A percentile compares a stretch with the other conserved stretches of the same genome.
These are phyloP conservation scores for Salvia miltiorrhiza DNA, from an alignment of 257 asterid genomes.

Conservation along the genomic window DNA sequence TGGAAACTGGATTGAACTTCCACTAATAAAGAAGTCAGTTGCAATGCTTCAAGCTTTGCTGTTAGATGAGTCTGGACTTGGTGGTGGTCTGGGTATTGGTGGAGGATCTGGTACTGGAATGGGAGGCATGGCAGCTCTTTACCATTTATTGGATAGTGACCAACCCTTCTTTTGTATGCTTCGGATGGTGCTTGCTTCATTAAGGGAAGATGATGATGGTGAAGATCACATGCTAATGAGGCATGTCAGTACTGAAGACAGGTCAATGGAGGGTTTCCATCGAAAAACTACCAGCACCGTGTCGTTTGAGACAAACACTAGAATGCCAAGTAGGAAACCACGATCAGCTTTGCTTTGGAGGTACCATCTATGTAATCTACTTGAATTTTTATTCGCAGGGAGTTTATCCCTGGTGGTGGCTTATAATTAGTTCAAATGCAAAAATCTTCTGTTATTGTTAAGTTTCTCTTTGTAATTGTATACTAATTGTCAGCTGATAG, in stretches of 20 bases:
- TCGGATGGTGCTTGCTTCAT: constrained; percentile 90
- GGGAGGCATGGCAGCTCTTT: constrained; percentile 96
- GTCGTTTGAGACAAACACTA: constrained; percentile 51
- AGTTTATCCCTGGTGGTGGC: constrained; percentile 1
- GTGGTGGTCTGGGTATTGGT: constrained; percentile 98
- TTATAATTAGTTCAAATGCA: constrained; percentile 11
- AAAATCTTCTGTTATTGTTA: neutral
- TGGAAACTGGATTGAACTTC: constrained; percentile 96
- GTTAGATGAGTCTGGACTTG: constrained; percentile 92
- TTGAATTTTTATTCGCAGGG: constrained; percentile 6
- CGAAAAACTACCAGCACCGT: constrained; percentile 45
- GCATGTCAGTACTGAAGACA: constrained; percentile 53
- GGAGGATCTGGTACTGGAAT: constrained; percentile 99
- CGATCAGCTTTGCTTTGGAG: constrained; percentile 96
- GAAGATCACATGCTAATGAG: constrained; percentile 63
- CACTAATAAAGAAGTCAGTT: constrained; percentile 82
- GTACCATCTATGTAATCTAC: constrained; percentile 37
- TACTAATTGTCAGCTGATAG: neutral
- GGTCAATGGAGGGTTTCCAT: constrained; percentile 40
- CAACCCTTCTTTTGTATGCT: constrained; percentile 98
- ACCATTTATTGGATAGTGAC: constrained; percentile 95
- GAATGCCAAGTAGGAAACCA: constrained; percentile 76
- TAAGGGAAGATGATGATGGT: constrained; percentile 96
- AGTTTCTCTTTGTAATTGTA: neutral
- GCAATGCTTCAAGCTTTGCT: constrained; percentile 92